phyloP scores from a whole-genome alignment of 257 asterid species.

The Solanum bulbocastanum region DNA sequence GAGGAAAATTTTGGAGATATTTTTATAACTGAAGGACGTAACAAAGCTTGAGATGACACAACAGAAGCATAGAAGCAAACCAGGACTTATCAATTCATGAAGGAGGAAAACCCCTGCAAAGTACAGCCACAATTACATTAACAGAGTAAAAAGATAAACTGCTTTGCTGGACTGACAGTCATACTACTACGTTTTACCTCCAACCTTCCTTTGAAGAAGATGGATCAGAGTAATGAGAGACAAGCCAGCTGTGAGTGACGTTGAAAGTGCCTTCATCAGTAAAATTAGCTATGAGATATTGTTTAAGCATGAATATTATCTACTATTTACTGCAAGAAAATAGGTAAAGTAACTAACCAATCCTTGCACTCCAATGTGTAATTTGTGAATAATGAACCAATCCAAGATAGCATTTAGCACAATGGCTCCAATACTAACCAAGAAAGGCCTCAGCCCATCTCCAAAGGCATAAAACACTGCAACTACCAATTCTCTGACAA shows the following conservation, averaged over 20 bases:
- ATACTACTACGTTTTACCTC: neutral
- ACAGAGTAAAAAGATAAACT: neutral
- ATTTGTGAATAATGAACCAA: slow-evolving; percentile 31
- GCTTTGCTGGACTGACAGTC: neutral
- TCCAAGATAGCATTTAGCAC: slow-evolving; percentile 34
- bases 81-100: neutral
- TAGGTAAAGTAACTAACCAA: slow-evolving; percentile 16
- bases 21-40: neutral
- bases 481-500: slow-evolving; percentile 31
- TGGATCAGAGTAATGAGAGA: neutral
- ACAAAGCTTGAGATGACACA: neutral
- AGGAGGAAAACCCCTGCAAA: neutral
- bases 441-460: slow-evolving; percentile 26
- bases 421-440: slow-evolving; percentile 31
- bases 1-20: neutral
- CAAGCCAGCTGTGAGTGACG: neutral
- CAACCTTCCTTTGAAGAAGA: slow-evolving; percentile 4
- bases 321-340: neutral
- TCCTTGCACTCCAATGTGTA: slow-evolving; percentile 30
- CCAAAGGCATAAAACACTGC: slow-evolving; percentile 38
- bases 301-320: neutral
- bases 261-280: neutral
- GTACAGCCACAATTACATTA: neutral
- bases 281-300: neutral
- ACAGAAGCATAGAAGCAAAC: neutral